Base-by-base conservation (phyloP, 257 asterid species). In the Osmanthus fragrans region DNA sequence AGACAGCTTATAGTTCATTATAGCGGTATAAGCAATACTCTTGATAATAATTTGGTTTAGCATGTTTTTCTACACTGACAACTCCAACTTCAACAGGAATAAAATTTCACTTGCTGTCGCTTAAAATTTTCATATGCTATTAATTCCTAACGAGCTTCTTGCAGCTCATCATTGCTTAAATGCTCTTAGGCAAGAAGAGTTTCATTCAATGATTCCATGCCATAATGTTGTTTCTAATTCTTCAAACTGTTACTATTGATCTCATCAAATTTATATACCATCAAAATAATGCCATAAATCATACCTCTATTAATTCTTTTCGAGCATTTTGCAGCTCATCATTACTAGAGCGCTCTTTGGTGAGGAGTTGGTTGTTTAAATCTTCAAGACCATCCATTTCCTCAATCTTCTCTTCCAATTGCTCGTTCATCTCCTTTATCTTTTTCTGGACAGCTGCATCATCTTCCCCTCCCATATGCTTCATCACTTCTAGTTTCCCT, bases 301-400 rank as follows among this genome's bases (percentile, higher is more conserved):
- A 25, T 63, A 63, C 69, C 69, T 10, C 79, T 30, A 90, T 87
- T 11, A 88, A 82, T 69, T 64, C 86, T 69, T 85, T 82, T 30
- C 92, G 94, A 64, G 94, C 92, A 72, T 74, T 87, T 77, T 89
- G 92, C 76, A 89, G 84, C 80, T 90, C 96, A 67, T 86, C 91
- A 19, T 89, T 89, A 67, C 85, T 87, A 42, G 76, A 82, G 33
- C 92, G 94, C 82, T 89, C 96, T 73, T 86, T 87, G 16, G 74
- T 34, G 12, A 87, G 84, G 15, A 88, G 85, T 70, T 83, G 87
- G 30, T 73, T 75, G 70, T 82, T 81, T 40, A 76, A 42, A 36
- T 82, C 88, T 76, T 88, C 88, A 25, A 80, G 77, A 73, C 76
- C 70, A 25, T 85, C 89, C 80, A 86, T 69, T 39, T 83, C 86